These are phyloP conservation scores for Lasiosphaeris hirsuta DNA, from an alignment of 495 filamentous ascomycete genomes.

Conservation along the genomic window DNA sequence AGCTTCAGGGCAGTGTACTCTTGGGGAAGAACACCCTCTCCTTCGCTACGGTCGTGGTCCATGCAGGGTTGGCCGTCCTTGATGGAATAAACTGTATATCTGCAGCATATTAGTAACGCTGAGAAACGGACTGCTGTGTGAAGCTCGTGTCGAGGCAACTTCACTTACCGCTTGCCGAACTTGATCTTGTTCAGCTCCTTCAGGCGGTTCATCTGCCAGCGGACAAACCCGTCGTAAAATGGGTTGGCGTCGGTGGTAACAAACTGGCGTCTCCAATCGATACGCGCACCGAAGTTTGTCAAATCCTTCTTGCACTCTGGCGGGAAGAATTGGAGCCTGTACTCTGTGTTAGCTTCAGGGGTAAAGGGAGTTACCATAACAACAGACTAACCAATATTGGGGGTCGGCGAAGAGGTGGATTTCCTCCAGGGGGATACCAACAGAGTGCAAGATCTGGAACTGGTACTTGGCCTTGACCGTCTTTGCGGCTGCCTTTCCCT, in stretches of 20 bases:
- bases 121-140: too few relatives aligned
- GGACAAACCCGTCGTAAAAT: constrained; percentile 92
- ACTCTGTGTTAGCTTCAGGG: constrained; percentile 48
- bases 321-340: constrained; percentile 79
- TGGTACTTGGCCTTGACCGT: constrained; percentile 74
- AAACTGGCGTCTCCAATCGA: constrained; percentile 90
- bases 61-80: constrained; percentile 98
- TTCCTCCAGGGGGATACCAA: constrained; percentile 74
- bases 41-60: constrained; percentile 91
- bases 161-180: constrained; percentile 73
- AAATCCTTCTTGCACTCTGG: constrained; percentile 77
- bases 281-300: constrained; percentile 75
- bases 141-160: too few relatives aligned
- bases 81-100: constrained; percentile 84
- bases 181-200: constrained; percentile 88
- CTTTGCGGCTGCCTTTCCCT: constrained; percentile 91
- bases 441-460: constrained; percentile 60
- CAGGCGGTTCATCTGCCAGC: constrained; percentile 96
- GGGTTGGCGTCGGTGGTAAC: constrained; percentile 97
- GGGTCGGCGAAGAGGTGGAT: constrained; percentile 92
- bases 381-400: constrained; percentile 66
- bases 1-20: constrained; percentile 92
- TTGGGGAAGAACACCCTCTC: constrained; percentile 86
- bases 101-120: too few relatives aligned
- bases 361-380: neutral